A percentile compares a stretch with the other conserved stretches of the same genome.
These are phyloP conservation scores for Metarhizium sp. DNA, from an alignment of 2,329 filamentous ascomycete genomes.

Conservation along the genomic window DNA sequence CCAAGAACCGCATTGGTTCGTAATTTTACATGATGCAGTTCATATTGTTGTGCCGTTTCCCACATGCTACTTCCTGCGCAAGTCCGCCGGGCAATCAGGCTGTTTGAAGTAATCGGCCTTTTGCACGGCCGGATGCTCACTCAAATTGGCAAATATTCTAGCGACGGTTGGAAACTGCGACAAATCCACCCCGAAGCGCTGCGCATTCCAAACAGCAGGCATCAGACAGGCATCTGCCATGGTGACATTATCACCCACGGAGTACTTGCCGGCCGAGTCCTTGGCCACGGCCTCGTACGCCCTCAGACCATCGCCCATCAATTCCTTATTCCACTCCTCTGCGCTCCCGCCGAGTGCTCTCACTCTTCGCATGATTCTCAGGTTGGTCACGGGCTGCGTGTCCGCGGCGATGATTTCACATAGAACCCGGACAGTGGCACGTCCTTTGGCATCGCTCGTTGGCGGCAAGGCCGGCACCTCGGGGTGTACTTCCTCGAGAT, in stretches of 20 bases:
- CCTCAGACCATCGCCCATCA: slow-evolving; percentile 42
- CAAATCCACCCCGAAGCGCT: slow-evolving; percentile 45
- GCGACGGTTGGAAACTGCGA: slow-evolving; percentile 35
- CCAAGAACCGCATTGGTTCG: too few relatives aligned
- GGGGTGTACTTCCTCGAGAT: slow-evolving; percentile 46
- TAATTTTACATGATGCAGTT: too few relatives aligned
- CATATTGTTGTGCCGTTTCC: too few relatives aligned
- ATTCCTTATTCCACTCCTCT: slow-evolving; percentile 39
- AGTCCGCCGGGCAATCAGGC: slow-evolving; percentile 33
- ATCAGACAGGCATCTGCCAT: slow-evolving; percentile 50
- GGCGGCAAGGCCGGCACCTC: slow-evolving; percentile 40
- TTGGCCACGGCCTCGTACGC: slow-evolving; percentile 42
- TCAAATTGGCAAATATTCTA: slow-evolving; percentile 35
- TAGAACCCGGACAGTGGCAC: slow-evolving; percentile 44
- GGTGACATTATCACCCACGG: slow-evolving; percentile 44
- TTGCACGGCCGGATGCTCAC: slow-evolving; percentile 38
- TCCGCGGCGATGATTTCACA: slow-evolving; percentile 46
- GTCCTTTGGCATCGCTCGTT: slow-evolving; percentile 22
- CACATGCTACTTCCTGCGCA: slow-evolving; percentile 9
- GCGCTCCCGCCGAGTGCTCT: slow-evolving; percentile 31
- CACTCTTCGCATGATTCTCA: slow-evolving; percentile 41
- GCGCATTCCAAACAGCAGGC: slow-evolving; percentile 48
- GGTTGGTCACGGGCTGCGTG: slow-evolving; percentile 51
- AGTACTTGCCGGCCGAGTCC: slow-evolving; percentile 37
- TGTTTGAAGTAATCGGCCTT: slow-evolving; percentile 45